Evolutionary conservation across 371 early-diverging fungal species (phyloP), one percentile per base, ranked within the genome.

Genomic region (Apophysomyces sp.): DNA sequence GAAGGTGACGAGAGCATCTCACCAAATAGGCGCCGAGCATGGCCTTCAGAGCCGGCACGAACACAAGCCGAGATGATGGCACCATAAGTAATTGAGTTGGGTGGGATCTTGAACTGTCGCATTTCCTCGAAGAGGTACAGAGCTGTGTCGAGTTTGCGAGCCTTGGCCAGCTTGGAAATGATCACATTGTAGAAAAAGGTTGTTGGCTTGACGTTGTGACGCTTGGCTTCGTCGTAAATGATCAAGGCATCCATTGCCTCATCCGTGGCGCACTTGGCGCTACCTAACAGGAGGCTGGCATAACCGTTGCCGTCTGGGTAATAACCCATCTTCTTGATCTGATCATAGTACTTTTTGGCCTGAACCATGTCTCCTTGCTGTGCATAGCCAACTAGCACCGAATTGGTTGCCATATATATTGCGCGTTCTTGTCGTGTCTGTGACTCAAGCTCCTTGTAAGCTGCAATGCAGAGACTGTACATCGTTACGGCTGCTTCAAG

Each of bases 131-230:
- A 87, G 6, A 85, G 66, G 15, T 78, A 74, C 56, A 84, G 65
- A 6, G 83, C 87, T 12, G 70, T 55, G 18, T 87, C 87, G 16
- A 81, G 66, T 61, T 84, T 87, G 64, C 86, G 87, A 6, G 86
- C 87, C 63, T 84, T 83, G 57, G 86, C 84, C 30, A 87, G 63
- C 61, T 84, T 85, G 61, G 85, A 84, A 21, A 87, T 85, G 21
- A 87, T 73, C 13, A 87, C 87, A 52, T 87, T 87, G 65, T 84
- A 87, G 55, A 87, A 84, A 57, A 84, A 87, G 34, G 84, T 80
- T 12, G 82, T 85, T 8, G 84, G 85, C 64, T 79, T 81, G 53
- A 85, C 80, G 57, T 78, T 73, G 55, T 78, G 80, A 6, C 76
- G 74, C 55, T 84, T 85, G 60, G 84, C 84, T 73, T 87, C 87